Percentiles rank a stretch among this genome's conserved stretches.
These are phyloP conservation scores for Nicotiana rustica DNA, from an alignment of 305 asterid species.

Conservation along the genomic window DNA sequence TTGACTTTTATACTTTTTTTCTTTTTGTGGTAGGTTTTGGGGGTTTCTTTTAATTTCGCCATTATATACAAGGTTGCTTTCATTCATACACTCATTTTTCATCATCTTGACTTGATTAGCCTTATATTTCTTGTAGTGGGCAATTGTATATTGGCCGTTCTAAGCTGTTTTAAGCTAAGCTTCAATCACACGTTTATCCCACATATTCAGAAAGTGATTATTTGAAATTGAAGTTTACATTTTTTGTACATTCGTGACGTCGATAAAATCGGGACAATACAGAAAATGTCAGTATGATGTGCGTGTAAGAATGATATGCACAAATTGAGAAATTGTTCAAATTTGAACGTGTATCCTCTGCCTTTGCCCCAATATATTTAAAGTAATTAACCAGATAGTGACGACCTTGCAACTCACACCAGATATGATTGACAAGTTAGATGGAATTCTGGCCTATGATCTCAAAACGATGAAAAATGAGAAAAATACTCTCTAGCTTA, in stretches of 20 bases:
- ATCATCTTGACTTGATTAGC: constrained; percentile 35
- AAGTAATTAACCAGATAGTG: neutral
- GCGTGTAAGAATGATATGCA: neutral
- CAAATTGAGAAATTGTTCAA: neutral
- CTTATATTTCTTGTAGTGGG: constrained; percentile 14
- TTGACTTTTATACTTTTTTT: neutral
- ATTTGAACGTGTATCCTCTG: no score
- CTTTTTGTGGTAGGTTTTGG: constrained; percentile 40
- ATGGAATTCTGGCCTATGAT: neutral
- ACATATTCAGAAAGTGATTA: no score
- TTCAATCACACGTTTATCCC: neutral
- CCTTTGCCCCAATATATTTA: no score
- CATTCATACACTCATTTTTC: constrained; percentile 29
- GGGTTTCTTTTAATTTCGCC: constrained; percentile 33
- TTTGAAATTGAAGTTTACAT: no score
- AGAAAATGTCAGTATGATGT: no score
- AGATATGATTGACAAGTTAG: neutral
- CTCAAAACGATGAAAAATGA: neutral
- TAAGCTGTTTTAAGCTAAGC: neutral
- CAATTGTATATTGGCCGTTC: constrained; percentile 28
- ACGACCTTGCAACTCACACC: neutral
- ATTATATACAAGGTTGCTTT: constrained; percentile 37
- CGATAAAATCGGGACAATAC: no score
- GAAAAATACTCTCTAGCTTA: neutral
- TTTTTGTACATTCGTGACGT: no score